Base-by-base conservation (phyloP, 2,329 filamentous ascomycete genomes). In the Ophiocordyceps camponoti-saundersi region DNA sequence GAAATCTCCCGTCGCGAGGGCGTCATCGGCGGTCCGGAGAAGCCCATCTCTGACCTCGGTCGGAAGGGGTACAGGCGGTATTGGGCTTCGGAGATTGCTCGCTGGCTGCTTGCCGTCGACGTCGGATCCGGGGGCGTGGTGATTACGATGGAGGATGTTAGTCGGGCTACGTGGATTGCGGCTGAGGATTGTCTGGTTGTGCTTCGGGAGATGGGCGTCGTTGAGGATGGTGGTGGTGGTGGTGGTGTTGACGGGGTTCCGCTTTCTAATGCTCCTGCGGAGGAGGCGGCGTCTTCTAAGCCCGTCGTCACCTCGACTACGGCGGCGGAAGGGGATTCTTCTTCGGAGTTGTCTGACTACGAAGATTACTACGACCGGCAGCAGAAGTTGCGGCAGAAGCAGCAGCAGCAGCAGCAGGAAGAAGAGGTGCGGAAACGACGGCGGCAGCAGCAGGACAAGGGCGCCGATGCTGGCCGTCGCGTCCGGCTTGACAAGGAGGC, bases 11-110 rank as follows among this genome's bases (percentile, higher is more conserved):
- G 80, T 44, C 77, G 85, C 48, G 89, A 96, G 59, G 80, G 80
- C 7, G 72, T 90, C 42, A 73, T 95, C 26, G 92, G 92, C 34
- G 90, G 92, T 0, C 92, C 92, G 0, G 92, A 98, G 67, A 92
- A 93, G 61, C 92, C 90, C 11, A 80, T 96, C 42, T 92, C 85
- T 20, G 84, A 90, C 51, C 73, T 94, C 44, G 90, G 90, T 1
- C 77, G 78, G 54, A 83, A 79, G 57, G 87, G 87, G 3, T 96
- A 96, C 64, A 73, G 75, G 54, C 73, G 84, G 6, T 95, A 85
- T 64, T 96, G 90, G 90, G 80, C 82, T 1, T 80, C 82, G 42
- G 85, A 92, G 54, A 80, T 95, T 51, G 81, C 82, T 6, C 72
- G 86, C n/a, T 85, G 75, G 72, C 53, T 82, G 8, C 59, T 81